Evolutionary conservation across 164 flowering plant genomes (phyloP), one percentile per base, ranked within the genome.

Genomic region (Houttuynia cordata): DNA sequence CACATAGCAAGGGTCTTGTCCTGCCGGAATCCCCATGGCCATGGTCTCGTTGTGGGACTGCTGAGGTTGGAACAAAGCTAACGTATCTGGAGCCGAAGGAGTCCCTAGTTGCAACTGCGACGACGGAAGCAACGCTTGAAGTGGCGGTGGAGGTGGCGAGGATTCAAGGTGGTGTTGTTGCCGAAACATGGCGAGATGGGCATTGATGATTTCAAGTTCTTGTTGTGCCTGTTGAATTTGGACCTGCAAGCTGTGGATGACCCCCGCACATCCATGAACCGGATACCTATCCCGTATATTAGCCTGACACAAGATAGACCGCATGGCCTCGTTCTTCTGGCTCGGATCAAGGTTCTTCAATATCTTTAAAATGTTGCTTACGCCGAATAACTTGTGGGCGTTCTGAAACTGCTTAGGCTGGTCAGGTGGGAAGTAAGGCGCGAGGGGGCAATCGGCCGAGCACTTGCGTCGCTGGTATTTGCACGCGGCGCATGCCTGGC

Each of bases 401-500:
- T 79, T 80, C 23, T 64, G 72, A 69, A 87, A 87, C 21, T 76
- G 71, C 34, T 62, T 64, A 10, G 67, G 73, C 18, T 65, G 62
- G 41, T 74, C 70, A 24, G 78, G 69, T 40, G 91, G 91, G 68
- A 87, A 85, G 58, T 74, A 83, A 0, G 87, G 87, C 7, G 88
- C 85, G 10, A 85, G 69, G 0, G 66, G 67, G 60, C 89, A 87
- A 22, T 87, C 77, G 1, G 75, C 53, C 0, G 63, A 24, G 69
- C 95, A 85, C 54, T 72, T 80, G n/a, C 80, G 67, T 9, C 89
- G 66, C 30, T 79, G 88, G 79, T 74, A 73, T 39, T 77, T 83
- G 73, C 95, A 87, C 0, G 91, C 81, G 40, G 88, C 95, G 64
- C 91, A 87, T 7, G 88, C 85, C 50, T 72, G 82, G 71, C 63